These are phyloP conservation scores for Pseudognaphalium luteoalbum DNA, from an alignment of 129 eudicot genomes.

Conservation along the genomic window DNA sequence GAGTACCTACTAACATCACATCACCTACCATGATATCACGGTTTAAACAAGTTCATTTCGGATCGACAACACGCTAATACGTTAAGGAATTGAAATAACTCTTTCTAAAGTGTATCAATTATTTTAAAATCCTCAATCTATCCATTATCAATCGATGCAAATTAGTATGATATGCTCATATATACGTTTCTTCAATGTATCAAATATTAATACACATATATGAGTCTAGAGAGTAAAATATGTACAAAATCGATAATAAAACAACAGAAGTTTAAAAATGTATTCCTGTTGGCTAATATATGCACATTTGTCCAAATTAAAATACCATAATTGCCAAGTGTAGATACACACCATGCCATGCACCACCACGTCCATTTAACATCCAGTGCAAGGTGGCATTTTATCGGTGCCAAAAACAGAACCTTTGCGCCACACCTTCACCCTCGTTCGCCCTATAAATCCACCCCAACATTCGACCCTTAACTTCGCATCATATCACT, in stretches of 20 bases:
- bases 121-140: not conserved
- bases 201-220: too few species aligned
- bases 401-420: constrained; percentile 15
- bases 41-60: too few species aligned
- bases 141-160: too few species aligned
- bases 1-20: too few species aligned
- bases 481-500: not conserved
- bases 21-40: too few species aligned
- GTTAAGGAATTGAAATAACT: too few species aligned
- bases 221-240: not conserved
- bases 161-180: too few species aligned
- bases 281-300: constrained; percentile 2
- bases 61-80: too few species aligned
- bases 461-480: constrained; percentile 17
- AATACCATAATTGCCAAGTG: constrained; percentile 27
- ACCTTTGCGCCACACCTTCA: constrained; percentile 41
- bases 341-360: constrained; percentile 10
- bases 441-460: constrained; percentile 3
- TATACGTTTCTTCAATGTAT: too few species aligned
- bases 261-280: not conserved
- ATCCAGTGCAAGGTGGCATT: constrained; percentile 38
- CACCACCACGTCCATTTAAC: constrained; percentile 38
- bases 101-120: too few species aligned
- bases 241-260: not conserved
- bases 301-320: constrained; percentile 25